Evolutionary conservation across 2,329 filamentous ascomycete species (phyloP), one percentile per base, ranked within the genome.

Genomic region (Paramyrothecium sp.): DNA sequence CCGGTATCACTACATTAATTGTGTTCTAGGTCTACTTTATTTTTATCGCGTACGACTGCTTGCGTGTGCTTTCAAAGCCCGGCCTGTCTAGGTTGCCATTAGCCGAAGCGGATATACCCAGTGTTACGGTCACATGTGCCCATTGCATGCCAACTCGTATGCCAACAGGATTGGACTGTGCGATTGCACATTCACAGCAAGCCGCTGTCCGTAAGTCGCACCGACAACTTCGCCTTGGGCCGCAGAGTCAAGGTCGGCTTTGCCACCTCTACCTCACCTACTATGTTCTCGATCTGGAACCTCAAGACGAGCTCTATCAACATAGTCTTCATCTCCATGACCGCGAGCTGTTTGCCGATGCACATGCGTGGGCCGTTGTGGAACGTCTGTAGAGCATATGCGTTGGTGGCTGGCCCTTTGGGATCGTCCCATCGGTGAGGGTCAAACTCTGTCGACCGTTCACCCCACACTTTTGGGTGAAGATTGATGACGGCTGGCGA

Each of bases 281-380:
- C 13, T 38, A 38, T 59, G 64, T 33, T 55, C 30, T 69, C 60
- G 22, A 75, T 65, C 17, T 57, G 57, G 57, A 73, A 77, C 21
- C 62, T 63, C 3, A 60, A 59, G 23, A 75, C 58, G 50, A 76
- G 56, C 56, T 71, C 69, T 3, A 68, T 59, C 12, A 77, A 41
- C 7, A 75, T 63, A 3, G 65, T 61, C 64, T 77, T 77, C 61
- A 76, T 70, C 61, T 75, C 74, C 53, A 76, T 57, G 51, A 72
- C 56, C 1, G 73, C 66, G 30, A 73, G 71, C 11, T 63, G 67
- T 55, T 68, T 69, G 13, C 75, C 75, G 33, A 76, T 75, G 60
- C 75, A 77, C 48, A 69, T 67, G 16, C 74, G 64, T 7, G 73
- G 70, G 3, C 73, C 75, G 49, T 72, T 69, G 53, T 71, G 64